Conservation (phyloP, 1,284 basidiomycete species). For the Microbotryum silenes-acaulis region DNA sequence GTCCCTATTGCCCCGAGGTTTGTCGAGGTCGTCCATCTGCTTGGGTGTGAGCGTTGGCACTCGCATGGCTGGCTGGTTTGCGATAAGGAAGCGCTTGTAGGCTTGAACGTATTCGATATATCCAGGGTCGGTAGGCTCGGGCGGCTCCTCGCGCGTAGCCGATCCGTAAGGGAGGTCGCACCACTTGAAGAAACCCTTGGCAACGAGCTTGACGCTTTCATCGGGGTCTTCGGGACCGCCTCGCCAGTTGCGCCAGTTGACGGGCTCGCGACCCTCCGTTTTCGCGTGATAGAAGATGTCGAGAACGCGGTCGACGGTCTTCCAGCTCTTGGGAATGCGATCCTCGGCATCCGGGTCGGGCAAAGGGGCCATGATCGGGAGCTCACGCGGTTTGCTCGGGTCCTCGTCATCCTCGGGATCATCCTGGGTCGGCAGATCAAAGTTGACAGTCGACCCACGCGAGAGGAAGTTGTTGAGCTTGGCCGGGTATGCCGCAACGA, state of each 20-base stretch:
- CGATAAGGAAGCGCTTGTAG: constrained; percentile 27
- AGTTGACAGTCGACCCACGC: constrained; percentile 56
- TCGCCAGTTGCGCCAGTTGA: constrained; percentile 9
- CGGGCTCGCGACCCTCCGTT: background rate
- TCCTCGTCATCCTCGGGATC: constrained; percentile 23
- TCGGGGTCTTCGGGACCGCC: constrained; percentile 22
- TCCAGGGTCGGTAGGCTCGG: constrained; percentile 20
- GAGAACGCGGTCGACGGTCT: constrained; percentile 32
- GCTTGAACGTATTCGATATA: constrained; percentile 27
- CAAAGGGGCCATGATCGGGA: constrained; percentile 19
- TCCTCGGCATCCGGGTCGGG: constrained; percentile 28
- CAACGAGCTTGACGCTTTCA: constrained; percentile 26
- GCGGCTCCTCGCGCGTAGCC: constrained; percentile 25
- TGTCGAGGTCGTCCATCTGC: constrained; percentile 28
- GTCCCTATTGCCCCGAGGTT: constrained; percentile 4
- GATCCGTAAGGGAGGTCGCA: constrained; percentile 29
- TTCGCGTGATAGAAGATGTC: constrained; percentile 24
- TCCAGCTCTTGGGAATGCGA: constrained; percentile 31
- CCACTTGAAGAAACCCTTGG: constrained; percentile 33
- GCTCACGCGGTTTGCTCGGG: background rate
- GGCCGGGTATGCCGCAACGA: constrained; percentile 53
- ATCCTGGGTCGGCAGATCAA: constrained; percentile 19
- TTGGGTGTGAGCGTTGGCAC: constrained; percentile 17
- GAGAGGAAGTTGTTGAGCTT: constrained; percentile 70
- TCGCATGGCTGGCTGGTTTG: constrained; percentile 18